phyloP scores from a whole-genome alignment of 306 rosid species.

The Adenanthera pavonina region DNA sequence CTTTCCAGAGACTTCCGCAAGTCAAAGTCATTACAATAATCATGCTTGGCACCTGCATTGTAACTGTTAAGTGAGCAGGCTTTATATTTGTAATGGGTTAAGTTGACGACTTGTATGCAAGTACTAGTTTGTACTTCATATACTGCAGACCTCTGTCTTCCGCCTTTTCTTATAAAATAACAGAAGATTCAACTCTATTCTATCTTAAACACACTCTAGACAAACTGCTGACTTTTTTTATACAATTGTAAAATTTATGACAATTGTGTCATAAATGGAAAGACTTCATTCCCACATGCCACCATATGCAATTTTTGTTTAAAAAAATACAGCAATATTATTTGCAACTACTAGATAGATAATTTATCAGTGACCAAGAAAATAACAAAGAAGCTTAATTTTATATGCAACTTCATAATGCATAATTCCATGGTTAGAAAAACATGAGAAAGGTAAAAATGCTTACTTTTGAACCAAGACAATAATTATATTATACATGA shows the following conservation, averaged over 20 bases:
- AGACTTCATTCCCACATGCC: not conserved
- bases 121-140: not conserved
- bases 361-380: not conserved
- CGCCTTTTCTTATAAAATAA: not conserved
- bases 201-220: slow-evolving; percentile 10
- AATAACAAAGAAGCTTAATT: not conserved
- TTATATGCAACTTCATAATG: not conserved
- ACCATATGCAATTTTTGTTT: not conserved
- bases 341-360: not conserved
- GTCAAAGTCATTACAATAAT: slow-evolving; percentile 82
- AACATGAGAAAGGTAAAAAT: not conserved
- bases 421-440: slow-evolving; percentile 1
- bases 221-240: slow-evolving; percentile 1
- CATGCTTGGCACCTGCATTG: slow-evolving; percentile 57
- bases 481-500: not conserved
- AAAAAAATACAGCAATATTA: not conserved
- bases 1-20: slow-evolving; percentile 79
- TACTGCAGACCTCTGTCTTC: not conserved
- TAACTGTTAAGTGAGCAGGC: not conserved
- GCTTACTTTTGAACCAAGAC: not conserved
- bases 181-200: slow-evolving; percentile 16
- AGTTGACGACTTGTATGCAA: not conserved
- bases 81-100: not conserved
- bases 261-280: not conserved
- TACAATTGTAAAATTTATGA: slow-evolving; percentile 1